These are phyloP conservation scores for Melocanna baccifera DNA, from an alignment of 176 grass and related monocot genomes.

Conservation along the genomic window DNA sequence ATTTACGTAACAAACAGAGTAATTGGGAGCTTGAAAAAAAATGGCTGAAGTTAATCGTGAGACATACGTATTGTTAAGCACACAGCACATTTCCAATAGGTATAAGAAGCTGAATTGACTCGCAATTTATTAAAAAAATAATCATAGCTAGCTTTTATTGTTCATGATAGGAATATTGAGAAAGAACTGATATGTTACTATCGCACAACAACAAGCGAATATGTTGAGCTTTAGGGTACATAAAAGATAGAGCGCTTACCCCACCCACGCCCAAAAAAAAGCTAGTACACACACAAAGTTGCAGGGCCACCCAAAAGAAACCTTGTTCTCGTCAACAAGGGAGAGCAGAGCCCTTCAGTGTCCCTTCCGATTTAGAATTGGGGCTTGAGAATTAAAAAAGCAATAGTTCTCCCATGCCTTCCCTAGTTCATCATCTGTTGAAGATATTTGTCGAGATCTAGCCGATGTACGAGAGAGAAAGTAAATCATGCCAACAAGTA, in stretches of 20 bases:
- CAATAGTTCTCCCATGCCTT: not conserved
- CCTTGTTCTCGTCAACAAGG: not conserved
- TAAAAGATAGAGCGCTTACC: not conserved
- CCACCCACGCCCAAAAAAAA: not conserved
- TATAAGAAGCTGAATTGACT: not conserved
- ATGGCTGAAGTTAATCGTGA: not conserved
- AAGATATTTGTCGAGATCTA: not conserved
- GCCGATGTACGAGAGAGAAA: not conserved
- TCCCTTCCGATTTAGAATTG: not conserved
- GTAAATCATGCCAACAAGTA: not conserved
- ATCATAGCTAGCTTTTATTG: not conserved
- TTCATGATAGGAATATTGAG: not conserved
- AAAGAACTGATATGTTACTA: not conserved
- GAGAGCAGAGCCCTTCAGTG: not conserved
- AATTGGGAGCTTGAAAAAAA: not conserved
- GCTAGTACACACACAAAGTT: not conserved
- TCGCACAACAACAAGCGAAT: not conserved
- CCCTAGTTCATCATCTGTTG: not conserved
- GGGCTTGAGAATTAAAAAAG: not conserved
- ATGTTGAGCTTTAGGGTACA: not conserved
- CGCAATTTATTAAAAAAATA: not conserved
- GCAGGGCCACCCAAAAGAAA: not conserved
- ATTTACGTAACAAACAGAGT: not conserved
- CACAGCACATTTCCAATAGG: not conserved
- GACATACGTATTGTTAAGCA: not conserved